phyloP scores from a whole-genome alignment of 129 eudicot genomes.

The Arctium minus region DNA sequence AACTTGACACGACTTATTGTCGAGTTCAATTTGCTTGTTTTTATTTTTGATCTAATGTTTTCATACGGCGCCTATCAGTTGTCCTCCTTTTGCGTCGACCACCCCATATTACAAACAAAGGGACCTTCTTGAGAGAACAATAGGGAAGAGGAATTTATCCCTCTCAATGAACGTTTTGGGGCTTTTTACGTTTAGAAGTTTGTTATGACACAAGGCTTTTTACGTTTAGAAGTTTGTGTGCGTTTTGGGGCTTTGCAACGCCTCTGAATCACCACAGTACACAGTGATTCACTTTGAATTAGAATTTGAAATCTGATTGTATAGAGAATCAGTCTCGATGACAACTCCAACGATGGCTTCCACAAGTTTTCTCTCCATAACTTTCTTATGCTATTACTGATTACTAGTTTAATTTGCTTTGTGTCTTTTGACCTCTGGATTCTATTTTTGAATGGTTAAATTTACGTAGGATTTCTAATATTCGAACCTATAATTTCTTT shows the following conservation, averaged over 20 bases:
- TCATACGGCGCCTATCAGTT: too few species aligned
- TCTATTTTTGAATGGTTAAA: neutral
- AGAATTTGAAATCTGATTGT: constrained; percentile 65
- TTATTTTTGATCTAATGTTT: too few species aligned
- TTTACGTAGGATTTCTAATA: neutral
- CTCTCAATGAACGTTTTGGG: neutral
- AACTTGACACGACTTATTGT: too few species aligned
- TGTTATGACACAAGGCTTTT: neutral
- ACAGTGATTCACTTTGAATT: constrained; percentile 67
- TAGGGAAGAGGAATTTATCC: neutral
- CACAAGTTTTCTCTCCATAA: constrained; percentile 39
- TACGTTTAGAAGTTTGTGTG: neutral
- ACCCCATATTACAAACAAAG: neutral
- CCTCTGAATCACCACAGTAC: constrained; percentile 64
- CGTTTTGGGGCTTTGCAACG: constrained; percentile 13
- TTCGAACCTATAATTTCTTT: neutral
- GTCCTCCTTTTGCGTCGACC: too few species aligned
- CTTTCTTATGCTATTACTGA: neutral
- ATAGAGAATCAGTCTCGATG: constrained; percentile 64
- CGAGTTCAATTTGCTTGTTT: too few species aligned
- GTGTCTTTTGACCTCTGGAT: neutral
- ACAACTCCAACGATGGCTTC: constrained; percentile 63
- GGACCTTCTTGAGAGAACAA: neutral
- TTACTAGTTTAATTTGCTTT: neutral
- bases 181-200: neutral